Evolutionary conservation across 1,284 basidiomycete genomes (phyloP).

Genomic region (Ceratorhiza oryzae-sativae): DNA sequence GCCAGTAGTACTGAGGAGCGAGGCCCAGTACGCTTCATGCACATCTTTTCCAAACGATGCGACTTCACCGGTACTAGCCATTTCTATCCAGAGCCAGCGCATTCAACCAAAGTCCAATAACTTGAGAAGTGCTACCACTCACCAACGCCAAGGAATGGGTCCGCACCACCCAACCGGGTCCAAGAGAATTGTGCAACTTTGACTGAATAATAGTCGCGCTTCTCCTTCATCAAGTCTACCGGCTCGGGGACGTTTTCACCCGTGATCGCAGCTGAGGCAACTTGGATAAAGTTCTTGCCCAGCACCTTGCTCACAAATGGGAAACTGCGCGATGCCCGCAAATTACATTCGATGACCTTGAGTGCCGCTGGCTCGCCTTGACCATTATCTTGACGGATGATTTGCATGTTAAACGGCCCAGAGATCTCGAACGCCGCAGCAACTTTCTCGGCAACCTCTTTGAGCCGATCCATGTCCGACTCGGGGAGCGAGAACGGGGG

Average conservation of each 20-base stretch:
- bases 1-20: conserved; percentile 86
- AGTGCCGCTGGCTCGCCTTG: conserved; percentile 69
- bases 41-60: conserved; percentile 96
- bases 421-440: conserved; percentile 95
- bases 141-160: conserved; percentile 97
- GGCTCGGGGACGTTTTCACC: conserved; percentile 90
- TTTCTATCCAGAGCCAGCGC: conserved; percentile 69
- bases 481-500: conserved; percentile 89
- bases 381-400: conserved; percentile 75
- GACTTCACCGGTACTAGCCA: conserved; percentile 98
- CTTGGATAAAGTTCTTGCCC: conserved; percentile 96
- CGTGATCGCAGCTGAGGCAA: conserved; percentile 91
- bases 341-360: conserved; percentile 99
- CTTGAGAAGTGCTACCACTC: conserved; percentile 50
- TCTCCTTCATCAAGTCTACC: conserved; percentile 90
- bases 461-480: conserved; percentile 84
- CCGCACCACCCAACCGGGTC: conserved; percentile 93
- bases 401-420: conserved; percentile 99
- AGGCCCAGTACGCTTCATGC: conserved; percentile 97
- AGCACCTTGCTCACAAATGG: conserved; percentile 99
- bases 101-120: conserved; percentile 20
- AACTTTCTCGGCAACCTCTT: conserved; percentile 94
- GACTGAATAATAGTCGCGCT: conserved; percentile 93
- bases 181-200: conserved; percentile 99
- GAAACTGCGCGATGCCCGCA: conserved; percentile 97